Percentiles rank a stretch among this genome's conserved stretches.
Evolutionary conservation across 352 stramenopile genomes (phyloP).

Genomic region (Thalassiosira sp.): DNA sequence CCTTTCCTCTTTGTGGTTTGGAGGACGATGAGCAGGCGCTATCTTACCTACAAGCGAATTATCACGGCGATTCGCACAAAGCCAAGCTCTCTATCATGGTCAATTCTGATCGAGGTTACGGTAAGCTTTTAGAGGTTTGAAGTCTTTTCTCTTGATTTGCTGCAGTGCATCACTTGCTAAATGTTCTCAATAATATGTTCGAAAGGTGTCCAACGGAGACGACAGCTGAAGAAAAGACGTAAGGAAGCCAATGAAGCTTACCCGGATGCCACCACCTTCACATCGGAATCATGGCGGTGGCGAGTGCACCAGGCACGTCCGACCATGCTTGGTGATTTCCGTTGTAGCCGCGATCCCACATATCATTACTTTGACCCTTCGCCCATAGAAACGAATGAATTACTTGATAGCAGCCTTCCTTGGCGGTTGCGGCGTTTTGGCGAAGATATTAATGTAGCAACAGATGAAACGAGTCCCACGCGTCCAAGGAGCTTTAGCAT

Average conservation of each 20-base stretch:
- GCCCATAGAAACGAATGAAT: constrained; percentile 26
- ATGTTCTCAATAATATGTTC: background rate
- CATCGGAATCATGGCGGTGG: constrained; percentile 60
- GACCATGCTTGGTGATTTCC: constrained; percentile 55
- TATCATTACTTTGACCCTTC: constrained; percentile 55
- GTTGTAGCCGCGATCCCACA: constrained; percentile 29
- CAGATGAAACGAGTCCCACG: background rate
- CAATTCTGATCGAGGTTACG: constrained; percentile 51
- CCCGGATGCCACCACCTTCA: constrained; percentile 52
- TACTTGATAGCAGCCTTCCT: constrained; percentile 22
- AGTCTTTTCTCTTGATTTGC: background rate
- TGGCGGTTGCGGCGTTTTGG: constrained; percentile 35
- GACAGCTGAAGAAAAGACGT: constrained; percentile 48
- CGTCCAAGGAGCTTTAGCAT: constrained; percentile 42
- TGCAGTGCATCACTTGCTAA: constrained; percentile 1
- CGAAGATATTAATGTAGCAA: constrained; percentile 10
- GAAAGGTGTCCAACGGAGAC: constrained; percentile 44
- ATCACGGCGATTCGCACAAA: constrained; percentile 41
- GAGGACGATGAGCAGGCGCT: constrained; percentile 56
- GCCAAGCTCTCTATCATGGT: constrained; percentile 56
- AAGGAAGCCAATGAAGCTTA: constrained; percentile 43
- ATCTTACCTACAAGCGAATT: constrained; percentile 38
- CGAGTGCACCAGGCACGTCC: constrained; percentile 49
- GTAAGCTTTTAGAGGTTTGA: constrained; percentile 21
- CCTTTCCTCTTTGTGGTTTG: constrained; percentile 47